phyloP scores from a whole-genome alignment of 1,139 yeast genomes.

The Trichomonascaceae sp. region DNA sequence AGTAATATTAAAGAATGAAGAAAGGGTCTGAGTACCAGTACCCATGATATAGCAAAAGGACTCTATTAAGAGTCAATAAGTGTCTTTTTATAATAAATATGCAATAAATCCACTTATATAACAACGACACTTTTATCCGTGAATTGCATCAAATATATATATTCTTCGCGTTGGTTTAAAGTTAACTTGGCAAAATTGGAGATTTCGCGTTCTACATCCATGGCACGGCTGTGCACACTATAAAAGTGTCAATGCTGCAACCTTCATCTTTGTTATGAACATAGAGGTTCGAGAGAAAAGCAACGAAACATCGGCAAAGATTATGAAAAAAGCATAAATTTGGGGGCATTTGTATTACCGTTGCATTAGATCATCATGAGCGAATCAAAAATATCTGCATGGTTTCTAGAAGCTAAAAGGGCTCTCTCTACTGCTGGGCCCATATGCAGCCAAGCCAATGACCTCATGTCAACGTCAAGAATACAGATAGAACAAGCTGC shows the following conservation, averaged over 20 bases:
- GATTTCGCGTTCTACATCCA: not conserved
- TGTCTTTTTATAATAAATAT: too few species aligned
- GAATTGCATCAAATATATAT: not conserved
- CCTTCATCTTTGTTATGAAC: not conserved
- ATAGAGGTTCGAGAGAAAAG: not conserved
- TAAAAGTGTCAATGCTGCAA: not conserved
- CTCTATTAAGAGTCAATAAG: too few species aligned
- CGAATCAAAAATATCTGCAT: slow-evolving; percentile 7
- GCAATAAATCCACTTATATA: too few species aligned
- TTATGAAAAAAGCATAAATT: not conserved
- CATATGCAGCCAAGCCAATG: slow-evolving; percentile 33
- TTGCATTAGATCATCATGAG: not conserved
- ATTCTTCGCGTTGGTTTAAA: not conserved
- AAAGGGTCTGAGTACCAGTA: not conserved
- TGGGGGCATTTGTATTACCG: not conserved
- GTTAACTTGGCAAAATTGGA: not conserved
- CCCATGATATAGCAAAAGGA: not conserved
- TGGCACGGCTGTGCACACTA: not conserved
- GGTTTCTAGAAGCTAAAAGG: slow-evolving; percentile 32
- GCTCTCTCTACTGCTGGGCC: slow-evolving; percentile 35
- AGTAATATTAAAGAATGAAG: not conserved
- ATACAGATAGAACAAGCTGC: slow-evolving; percentile 30
- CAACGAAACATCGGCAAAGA: not conserved
- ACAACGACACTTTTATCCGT: too few species aligned
- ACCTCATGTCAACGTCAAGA: slow-evolving; percentile 25